These are phyloP conservation scores for Populus deltoides DNA, from an alignment of 345 rosid species.

Conservation along the genomic window DNA sequence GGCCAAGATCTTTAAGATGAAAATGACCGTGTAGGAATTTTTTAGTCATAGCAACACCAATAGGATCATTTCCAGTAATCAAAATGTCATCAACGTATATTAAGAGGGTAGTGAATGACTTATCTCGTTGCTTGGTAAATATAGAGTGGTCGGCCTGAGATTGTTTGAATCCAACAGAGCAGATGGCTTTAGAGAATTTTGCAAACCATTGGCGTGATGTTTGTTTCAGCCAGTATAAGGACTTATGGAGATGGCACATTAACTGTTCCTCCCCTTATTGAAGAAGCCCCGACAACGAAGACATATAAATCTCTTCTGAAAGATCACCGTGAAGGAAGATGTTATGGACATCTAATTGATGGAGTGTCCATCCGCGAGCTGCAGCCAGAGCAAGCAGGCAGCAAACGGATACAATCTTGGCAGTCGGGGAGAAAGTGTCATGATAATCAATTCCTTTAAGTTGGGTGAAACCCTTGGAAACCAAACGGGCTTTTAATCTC, in stretches of 20 bases:
- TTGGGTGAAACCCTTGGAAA: neutral
- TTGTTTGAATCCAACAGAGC: neutral
- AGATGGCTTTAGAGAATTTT: neutral
- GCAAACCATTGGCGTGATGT: neutral
- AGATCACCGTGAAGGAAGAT: no score
- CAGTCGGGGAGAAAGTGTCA: neutral
- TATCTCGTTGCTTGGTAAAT: neutral
- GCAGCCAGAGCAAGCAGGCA: neutral
- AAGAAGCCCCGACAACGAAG: neutral
- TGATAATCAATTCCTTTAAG: neutral
- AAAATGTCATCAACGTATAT: slow-evolving; percentile 2
- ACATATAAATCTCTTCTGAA: neutral
- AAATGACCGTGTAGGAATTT: neutral
- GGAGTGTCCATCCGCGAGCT: neutral
- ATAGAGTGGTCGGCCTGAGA: neutral
- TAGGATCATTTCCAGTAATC: neutral
- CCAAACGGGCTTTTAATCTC: neutral
- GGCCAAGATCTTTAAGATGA: neutral
- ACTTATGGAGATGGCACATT: neutral
- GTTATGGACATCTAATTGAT: no score
- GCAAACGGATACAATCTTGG: neutral
- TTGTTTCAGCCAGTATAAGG: neutral
- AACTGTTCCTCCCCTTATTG: neutral
- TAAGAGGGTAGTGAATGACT: neutral
- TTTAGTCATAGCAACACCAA: neutral